Percentiles rank a stretch among this genome's conserved stretches.
phyloP scores from a whole-genome alignment of 179 eudicot genomes.

The Drosera spatulata region DNA sequence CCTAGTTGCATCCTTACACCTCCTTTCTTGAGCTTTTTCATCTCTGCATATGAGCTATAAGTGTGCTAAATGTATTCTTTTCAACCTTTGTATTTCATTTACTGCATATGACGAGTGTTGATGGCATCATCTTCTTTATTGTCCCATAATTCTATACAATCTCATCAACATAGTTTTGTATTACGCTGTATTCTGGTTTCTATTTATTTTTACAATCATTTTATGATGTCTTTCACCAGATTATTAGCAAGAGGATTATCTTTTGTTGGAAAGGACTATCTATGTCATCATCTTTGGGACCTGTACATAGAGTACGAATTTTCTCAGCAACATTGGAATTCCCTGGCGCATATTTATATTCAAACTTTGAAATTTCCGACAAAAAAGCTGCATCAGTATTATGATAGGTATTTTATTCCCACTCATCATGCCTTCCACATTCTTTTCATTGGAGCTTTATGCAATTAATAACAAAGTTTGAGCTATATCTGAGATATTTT shows the following conservation, averaged over 20 bases:
- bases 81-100: no score
- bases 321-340: conserved; percentile 71
- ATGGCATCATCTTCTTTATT: no score
- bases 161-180: no score
- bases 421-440: not conserved
- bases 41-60: no score
- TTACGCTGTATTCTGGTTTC: no score
- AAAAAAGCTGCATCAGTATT: conserved; percentile 60
- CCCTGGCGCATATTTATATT: conserved; percentile 58
- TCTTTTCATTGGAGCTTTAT: not conserved
- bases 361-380: conserved; percentile 64
- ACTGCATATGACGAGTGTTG: no score
- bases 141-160: no score
- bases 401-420: conserved; percentile 48
- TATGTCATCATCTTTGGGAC: conserved; percentile 75
- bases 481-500: no score
- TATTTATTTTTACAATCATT: no score
- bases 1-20: no score
- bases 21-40: no score
- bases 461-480: not conserved
- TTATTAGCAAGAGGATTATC: conserved; percentile 70
- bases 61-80: no score
- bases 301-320: conserved; percentile 67
- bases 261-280: conserved; percentile 73
- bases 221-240: conserved; percentile 20